phyloP scores from a whole-genome alignment of 306 rosid genomes.

The Glycine latifolia region DNA sequence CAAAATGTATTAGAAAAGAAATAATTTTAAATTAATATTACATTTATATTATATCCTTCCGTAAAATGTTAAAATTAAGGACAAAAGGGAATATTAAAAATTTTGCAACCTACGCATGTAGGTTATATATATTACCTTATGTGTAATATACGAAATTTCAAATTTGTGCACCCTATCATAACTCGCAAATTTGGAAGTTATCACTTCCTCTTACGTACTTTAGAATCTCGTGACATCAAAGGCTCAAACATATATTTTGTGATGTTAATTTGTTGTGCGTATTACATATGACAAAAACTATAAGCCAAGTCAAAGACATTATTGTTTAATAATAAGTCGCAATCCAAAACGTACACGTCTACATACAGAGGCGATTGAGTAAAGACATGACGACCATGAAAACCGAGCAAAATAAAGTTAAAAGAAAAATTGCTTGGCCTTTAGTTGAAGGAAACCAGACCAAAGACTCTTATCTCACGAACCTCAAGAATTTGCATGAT shows the following conservation, averaged over 20 bases:
- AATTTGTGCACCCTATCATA: no score
- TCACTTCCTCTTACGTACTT: neutral
- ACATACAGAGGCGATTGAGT: slow-evolving; percentile 32
- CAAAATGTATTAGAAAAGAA: no score
- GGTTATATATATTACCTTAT: no score
- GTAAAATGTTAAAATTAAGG: no score
- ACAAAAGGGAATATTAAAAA: no score
- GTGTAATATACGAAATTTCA: no score
- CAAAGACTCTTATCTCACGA: neutral
- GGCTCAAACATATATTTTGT: neutral
- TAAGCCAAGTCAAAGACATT: no score
- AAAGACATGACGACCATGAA: slow-evolving; percentile 33
- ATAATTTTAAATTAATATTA: no score
- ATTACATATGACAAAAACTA: no score
- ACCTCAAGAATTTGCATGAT: slow-evolving; percentile 29
- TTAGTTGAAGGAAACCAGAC: slow-evolving; percentile 46
- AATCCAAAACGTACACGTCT: slow-evolving; percentile 30
- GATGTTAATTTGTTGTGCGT: neutral
- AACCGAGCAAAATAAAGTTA: neutral
- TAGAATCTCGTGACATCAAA: neutral
- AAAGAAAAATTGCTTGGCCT: slow-evolving; percentile 40
- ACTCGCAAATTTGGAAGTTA: neutral
- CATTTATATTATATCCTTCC: no score
- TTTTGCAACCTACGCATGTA: neutral
- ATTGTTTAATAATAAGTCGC: neutral